phyloP scores from a whole-genome alignment of 2,329 filamentous ascomycete species.

The Cladosporium oxysporum region DNA sequence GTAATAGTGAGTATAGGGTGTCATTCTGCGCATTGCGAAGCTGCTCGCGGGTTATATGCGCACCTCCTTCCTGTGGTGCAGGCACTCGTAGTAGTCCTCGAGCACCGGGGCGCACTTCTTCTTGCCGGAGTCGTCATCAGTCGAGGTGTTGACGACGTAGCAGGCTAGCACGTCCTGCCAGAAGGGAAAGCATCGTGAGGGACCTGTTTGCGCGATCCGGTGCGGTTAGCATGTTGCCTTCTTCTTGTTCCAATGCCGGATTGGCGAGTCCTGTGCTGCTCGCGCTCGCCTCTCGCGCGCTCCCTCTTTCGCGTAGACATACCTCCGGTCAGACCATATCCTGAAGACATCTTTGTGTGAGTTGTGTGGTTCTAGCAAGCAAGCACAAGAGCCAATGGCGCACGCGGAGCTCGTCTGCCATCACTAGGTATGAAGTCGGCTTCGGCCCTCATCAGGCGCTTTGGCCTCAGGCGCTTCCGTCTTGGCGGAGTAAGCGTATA shows the following conservation, averaged over 20 bases:
- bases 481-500: too few species aligned
- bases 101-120: constrained; percentile 81
- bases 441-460: too few species aligned
- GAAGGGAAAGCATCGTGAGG: constrained; percentile 92
- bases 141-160: constrained; percentile 89
- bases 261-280: neutral
- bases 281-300: neutral
- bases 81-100: constrained; percentile 98
- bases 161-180: constrained; percentile 99
- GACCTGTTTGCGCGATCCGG: constrained; percentile 49
- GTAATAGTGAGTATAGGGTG: neutral
- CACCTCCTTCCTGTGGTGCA: constrained; percentile 99
- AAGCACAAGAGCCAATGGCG: constrained; percentile 13
- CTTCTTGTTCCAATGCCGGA: neutral
- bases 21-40: neutral
- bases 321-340: constrained; percentile 81
- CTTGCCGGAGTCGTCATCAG: constrained; percentile 77
- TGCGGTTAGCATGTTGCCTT: constrained; percentile 13
- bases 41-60: constrained; percentile 29
- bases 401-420: neutral
- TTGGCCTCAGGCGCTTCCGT: too few species aligned
- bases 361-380: constrained; percentile 14
- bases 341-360: constrained; percentile 67
- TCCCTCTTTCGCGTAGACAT: constrained; percentile 40
- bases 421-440: too few species aligned